A percentile compares a stretch with the other conserved stretches of the same genome.
Conservation (phyloP, 768 basidiomycete genomes). For the Rhizopogon vesiculosus region DNA sequence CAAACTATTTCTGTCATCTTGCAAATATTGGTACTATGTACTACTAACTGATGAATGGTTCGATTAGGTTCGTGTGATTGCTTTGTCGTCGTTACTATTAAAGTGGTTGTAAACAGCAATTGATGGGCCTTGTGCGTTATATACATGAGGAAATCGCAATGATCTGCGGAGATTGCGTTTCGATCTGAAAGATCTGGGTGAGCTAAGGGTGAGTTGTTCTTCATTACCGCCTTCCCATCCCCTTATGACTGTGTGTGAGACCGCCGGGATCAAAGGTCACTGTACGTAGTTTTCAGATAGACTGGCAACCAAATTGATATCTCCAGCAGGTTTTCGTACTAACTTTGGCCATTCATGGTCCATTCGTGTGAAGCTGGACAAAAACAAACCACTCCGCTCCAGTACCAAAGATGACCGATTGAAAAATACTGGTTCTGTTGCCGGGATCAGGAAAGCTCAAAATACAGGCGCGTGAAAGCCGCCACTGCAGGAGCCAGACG, state of each 20-base stretch:
- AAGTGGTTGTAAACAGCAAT: not conserved
- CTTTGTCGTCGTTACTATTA: not conserved
- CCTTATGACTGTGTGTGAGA: not conserved
- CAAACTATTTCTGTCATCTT: too few species aligned
- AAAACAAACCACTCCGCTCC: too few species aligned
- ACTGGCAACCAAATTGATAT: not conserved
- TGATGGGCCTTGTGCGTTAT: not conserved
- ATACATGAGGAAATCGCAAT: not conserved
- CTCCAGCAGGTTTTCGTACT: too few species aligned
- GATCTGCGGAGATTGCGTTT: conserved; percentile 4
- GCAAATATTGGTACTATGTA: too few species aligned
- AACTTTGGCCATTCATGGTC: too few species aligned
- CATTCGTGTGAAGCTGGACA: too few species aligned
- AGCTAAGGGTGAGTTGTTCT: not conserved
- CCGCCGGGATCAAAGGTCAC: not conserved
- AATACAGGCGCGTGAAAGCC: too few species aligned
- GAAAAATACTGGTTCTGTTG: too few species aligned
- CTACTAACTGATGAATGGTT: not conserved
- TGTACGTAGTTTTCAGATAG: not conserved
- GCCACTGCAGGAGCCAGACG: too few species aligned
- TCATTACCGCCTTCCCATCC: not conserved
- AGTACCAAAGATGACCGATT: too few species aligned
- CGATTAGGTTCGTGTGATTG: not conserved
- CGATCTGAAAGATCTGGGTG: not conserved
- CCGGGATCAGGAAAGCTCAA: too few species aligned